These are phyloP conservation scores for Chamaenerion angustifolium DNA, from an alignment of 345 rosid species.

Conservation along the genomic window DNA sequence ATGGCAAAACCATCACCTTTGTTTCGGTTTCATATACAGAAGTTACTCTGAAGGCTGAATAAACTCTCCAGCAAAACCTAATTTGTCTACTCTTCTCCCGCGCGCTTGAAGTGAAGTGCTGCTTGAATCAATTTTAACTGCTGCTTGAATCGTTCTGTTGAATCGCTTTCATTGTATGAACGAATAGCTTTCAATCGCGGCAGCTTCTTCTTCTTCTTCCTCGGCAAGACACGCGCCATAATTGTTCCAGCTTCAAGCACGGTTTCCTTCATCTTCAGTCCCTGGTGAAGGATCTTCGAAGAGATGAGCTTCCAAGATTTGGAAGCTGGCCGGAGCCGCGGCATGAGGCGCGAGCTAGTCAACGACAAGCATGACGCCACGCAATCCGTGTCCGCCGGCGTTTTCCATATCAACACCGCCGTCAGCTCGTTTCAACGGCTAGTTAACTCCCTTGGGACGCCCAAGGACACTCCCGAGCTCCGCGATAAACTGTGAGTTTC, in stretches of 20 bases:
- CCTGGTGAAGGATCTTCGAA: background rate
- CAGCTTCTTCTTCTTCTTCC: too few species aligned
- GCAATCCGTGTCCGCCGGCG: conserved; percentile 12
- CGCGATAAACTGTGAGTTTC: conserved; percentile 18
- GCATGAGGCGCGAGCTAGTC: conserved; percentile 8
- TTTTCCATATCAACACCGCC: conserved; percentile 15
- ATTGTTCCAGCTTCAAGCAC: background rate
- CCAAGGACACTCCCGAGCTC: conserved; percentile 13
- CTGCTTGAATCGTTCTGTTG: too few species aligned
- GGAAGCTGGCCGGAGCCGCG: conserved; percentile 8
- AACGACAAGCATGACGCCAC: conserved; percentile 9
- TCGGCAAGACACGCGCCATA: too few species aligned
- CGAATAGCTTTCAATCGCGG: too few species aligned
- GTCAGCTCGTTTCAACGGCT: conserved; percentile 13
- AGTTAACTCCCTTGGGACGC: conserved; percentile 11
- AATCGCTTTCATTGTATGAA: too few species aligned
- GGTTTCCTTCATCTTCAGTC: background rate
- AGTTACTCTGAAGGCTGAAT: too few species aligned
- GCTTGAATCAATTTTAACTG: too few species aligned
- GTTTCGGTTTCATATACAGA: too few species aligned
- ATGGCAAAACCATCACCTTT: too few species aligned
- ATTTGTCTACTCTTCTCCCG: too few species aligned
- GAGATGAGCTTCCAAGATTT: conserved; percentile 14
- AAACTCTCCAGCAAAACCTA: too few species aligned
- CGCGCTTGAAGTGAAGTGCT: too few species aligned